Conservation (phyloP, 2,329 filamentous ascomycete genomes). For the Aspergillus piperis region DNA sequence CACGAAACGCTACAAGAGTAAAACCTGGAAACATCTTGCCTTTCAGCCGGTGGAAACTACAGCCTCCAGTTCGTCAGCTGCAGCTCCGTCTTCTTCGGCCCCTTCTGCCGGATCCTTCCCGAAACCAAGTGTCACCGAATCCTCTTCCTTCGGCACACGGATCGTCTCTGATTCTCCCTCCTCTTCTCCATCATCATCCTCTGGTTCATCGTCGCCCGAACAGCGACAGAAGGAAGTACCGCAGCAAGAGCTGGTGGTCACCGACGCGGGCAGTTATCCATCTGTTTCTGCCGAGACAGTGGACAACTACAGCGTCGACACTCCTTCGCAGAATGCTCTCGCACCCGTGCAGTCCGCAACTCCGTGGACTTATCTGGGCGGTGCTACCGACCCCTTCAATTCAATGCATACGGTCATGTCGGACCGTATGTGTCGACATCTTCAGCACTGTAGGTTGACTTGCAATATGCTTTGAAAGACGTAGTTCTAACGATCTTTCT, state of each 20-base stretch:
- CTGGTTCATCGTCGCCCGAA: conserved; percentile 15
- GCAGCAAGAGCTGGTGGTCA: conserved; percentile 13
- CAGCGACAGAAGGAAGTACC: conserved; percentile 17
- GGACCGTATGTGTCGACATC: conserved; percentile 40
- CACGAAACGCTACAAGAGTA: conserved; percentile 42
- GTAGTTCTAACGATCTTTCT: conserved; percentile 11
- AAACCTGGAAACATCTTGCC: conserved; percentile 40
- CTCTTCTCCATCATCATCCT: not conserved
- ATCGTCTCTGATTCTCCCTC: not conserved
- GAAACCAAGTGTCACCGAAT: conserved; percentile 1
- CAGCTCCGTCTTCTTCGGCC: conserved; percentile 5
- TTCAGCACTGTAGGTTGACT: conserved; percentile 37
- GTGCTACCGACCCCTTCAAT: conserved; percentile 40
- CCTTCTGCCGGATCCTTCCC: conserved; percentile 3
- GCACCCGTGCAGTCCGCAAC: conserved; percentile 12
- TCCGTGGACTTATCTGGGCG: conserved; percentile 34
- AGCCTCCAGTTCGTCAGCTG: conserved; percentile 18
- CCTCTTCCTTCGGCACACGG: conserved; percentile 8
- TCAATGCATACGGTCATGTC: conserved; percentile 39
- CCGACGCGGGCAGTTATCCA: conserved; percentile 5
- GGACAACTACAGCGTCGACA: conserved; percentile 20
- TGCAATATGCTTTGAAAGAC: not conserved
- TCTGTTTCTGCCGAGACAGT: conserved; percentile 10
- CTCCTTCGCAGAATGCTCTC: conserved; percentile 17
- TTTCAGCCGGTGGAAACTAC: conserved; percentile 35